A percentile compares a stretch with the other conserved stretches of the same genome.
These are phyloP conservation scores for Saccharomyces hybrid DNA, from an alignment of 1,139 yeast species.

Conservation along the genomic window DNA sequence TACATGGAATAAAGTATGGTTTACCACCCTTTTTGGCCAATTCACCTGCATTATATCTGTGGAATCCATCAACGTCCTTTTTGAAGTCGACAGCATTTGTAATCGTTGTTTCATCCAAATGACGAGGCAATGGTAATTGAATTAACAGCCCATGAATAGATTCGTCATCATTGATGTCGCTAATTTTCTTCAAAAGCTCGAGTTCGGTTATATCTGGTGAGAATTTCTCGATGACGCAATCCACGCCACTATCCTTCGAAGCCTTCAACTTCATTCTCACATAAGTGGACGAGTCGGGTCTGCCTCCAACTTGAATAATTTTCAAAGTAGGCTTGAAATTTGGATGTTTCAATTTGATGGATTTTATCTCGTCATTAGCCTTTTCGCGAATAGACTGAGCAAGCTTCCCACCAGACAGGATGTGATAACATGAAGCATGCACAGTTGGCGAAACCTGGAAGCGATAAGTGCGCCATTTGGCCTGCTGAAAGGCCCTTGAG, in stretches of 20 bases:
- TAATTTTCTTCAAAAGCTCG: constrained; percentile 49
- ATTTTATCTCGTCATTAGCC: constrained; percentile 42
- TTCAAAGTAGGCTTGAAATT: constrained; percentile 57
- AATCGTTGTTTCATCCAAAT: constrained; percentile 57
- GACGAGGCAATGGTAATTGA: constrained; percentile 68
- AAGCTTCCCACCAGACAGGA: constrained; percentile 35
- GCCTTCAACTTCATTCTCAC: constrained; percentile 71
- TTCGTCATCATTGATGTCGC: constrained; percentile 52
- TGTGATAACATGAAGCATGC: constrained; percentile 24
- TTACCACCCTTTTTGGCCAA: constrained; percentile 65
- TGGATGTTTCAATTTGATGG: constrained; percentile 42
- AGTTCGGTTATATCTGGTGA: constrained; percentile 50
- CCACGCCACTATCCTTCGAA: constrained; percentile 59
- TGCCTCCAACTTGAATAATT: constrained; percentile 65
- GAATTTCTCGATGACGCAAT: constrained; percentile 50
- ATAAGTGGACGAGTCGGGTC: constrained; percentile 74
- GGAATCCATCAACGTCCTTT: constrained; percentile 78
- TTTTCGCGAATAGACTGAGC: constrained; percentile 33
- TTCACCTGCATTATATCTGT: constrained; percentile 69
- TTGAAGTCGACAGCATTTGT: constrained; percentile 61
- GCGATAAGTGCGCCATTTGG: not conserved
- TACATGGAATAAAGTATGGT: constrained; percentile 68
- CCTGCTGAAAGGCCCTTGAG: not conserved
- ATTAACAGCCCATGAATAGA: constrained; percentile 63
- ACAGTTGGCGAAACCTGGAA: not conserved